Base-by-base conservation (phyloP, 495 filamentous ascomycete species). In the Lepraria neglecta region DNA sequence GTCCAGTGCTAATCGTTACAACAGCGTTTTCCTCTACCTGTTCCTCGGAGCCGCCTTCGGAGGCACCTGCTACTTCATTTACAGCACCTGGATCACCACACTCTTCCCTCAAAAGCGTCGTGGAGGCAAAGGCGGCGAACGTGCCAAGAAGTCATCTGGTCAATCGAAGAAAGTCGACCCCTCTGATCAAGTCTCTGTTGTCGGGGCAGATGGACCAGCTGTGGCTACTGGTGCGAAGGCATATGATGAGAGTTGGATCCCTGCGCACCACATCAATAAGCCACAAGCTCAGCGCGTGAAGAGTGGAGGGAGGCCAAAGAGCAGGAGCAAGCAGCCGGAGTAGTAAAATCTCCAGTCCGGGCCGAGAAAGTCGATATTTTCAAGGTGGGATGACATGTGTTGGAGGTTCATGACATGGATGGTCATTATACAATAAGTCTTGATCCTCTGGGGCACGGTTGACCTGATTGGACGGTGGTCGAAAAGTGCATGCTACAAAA, bases 161-260 rank as follows among this genome's bases (percentile, higher is more conserved):
- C 78, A 78, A 43, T 64, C 73, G 62, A 91, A 91, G 81, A 87
- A 88, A 75, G 74, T 80, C 48, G 81, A 84, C 64, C 71, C 76
- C 12, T 72, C 78, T 54, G 77, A 82, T 56, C 84, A 87, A 72
- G 77, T 80, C 51, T 73, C 82, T 19, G 86, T 86, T n/a, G 81
- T 86, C 62, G 84, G 81, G 60, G 76, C 82, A 15, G 87, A 87
- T 76, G 84, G 83, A 60, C 79, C 88, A 28, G 87, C 87, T 59
- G 87, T 86, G 53, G 83, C 87, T 27, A 81, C 74, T 51, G 74
- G 79, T 19, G 76, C 81, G 19, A 90, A 91, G 75, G 80, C 82
- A 58, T 97, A 94, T 74, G 94, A 98, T 69, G 89, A 92, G 77
- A 88, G 87, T 75, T 98, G 94, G 94, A 97, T 98, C 70, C 94